A percentile compares a stretch with the other conserved stretches of the same genome.
phyloP scores from a whole-genome alignment of 805 yeast species.

The Ogataea pini region DNA sequence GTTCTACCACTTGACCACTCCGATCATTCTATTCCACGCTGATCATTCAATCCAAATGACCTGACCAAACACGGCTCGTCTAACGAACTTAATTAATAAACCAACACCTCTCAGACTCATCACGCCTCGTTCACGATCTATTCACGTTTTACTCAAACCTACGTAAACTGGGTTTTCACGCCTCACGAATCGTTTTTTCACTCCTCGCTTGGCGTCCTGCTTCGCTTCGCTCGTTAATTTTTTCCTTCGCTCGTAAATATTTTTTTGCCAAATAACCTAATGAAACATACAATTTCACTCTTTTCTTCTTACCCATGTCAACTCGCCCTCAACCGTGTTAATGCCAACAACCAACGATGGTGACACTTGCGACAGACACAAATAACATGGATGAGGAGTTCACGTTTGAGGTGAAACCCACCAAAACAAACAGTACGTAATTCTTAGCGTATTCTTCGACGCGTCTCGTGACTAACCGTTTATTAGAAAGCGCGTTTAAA shows the following conservation, averaged over 20 bases:
- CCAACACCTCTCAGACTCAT: no score
- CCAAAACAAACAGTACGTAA: conserved; percentile 1
- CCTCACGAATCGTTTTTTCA: no score
- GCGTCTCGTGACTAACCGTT: conserved; percentile 10
- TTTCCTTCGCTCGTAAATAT: background rate
- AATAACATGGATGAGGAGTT: conserved; percentile 15
- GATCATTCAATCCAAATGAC: no score
- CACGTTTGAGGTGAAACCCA: conserved; percentile 15
- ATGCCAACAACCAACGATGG: conserved; percentile 6
- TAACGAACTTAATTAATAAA: no score
- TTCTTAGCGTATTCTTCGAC: background rate
- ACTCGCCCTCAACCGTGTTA: background rate
- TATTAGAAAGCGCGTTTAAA: conserved; percentile 4
- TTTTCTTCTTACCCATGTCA: background rate
- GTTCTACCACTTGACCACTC: no score
- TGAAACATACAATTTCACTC: background rate
- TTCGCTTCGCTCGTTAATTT: background rate
- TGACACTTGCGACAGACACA: conserved; percentile 1
- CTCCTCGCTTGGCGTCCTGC: background rate
- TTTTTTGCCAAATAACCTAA: background rate
- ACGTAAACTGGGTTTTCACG: background rate
- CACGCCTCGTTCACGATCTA: no score
- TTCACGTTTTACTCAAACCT: no score
- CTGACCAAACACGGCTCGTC: no score
- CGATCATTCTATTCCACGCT: no score